Conservation (phyloP, 805 yeast genomes). For the Ogataea nakhonphanomensis region DNA sequence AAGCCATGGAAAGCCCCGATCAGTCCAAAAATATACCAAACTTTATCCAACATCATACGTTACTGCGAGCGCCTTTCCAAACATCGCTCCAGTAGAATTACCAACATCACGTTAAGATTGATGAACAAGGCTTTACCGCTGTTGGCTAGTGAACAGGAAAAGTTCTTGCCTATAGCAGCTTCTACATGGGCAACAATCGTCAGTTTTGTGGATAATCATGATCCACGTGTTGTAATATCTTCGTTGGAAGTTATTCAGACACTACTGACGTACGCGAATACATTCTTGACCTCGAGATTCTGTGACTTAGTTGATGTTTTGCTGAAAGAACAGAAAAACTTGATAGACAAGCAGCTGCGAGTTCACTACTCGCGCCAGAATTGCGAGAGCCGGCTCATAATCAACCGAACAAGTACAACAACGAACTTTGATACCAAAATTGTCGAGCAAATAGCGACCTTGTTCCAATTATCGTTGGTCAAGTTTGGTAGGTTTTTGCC, state of each 20-base stretch:
- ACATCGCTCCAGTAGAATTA: constrained; percentile 58
- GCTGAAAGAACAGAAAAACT: constrained; percentile 5
- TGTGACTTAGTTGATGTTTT: constrained; percentile 36
- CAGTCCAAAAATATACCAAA: constrained; percentile 55
- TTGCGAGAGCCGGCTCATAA: neutral
- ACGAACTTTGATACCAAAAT: constrained; percentile 26
- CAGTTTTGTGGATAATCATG: constrained; percentile 20
- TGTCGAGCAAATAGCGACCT: constrained; percentile 27
- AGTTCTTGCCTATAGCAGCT: constrained; percentile 49
- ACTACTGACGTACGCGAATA: constrained; percentile 38
- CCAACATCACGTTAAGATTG: constrained; percentile 53
- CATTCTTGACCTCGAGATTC: constrained; percentile 46
- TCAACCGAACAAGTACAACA: constrained; percentile 27
- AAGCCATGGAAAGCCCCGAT: constrained; percentile 66
- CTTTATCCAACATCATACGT: constrained; percentile 56
- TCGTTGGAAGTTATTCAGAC: constrained; percentile 28
- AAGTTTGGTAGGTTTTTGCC: constrained; percentile 41
- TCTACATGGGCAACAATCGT: constrained; percentile 48
- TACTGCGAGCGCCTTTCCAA: constrained; percentile 69
- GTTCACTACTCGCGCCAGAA: constrained; percentile 1
- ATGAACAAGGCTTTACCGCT: constrained; percentile 44
- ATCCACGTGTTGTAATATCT: constrained; percentile 29
- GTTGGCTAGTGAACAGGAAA: constrained; percentile 46
- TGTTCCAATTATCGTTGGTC: constrained; percentile 36
- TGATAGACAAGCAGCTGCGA: constrained; percentile 12